Conservation (phyloP, 768 basidiomycete genomes). For the Russula brevipes region DNA sequence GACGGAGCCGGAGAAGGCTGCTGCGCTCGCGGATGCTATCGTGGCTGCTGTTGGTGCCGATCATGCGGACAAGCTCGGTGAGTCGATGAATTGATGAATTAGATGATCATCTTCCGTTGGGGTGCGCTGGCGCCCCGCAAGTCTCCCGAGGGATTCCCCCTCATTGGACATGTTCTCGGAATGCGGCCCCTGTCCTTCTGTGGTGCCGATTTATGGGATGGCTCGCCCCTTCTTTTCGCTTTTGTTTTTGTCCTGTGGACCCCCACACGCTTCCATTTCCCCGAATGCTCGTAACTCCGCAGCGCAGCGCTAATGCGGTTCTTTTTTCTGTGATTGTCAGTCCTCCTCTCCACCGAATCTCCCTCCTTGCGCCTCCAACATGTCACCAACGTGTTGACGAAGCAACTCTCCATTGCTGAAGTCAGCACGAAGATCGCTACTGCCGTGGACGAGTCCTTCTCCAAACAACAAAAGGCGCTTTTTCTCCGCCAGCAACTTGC, state of each 20-base stretch:
- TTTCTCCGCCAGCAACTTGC: slow-evolving; percentile 80
- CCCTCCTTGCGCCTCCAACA: slow-evolving; percentile 58
- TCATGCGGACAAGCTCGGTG: slow-evolving; percentile 68
- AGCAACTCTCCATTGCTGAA: slow-evolving; percentile 73
- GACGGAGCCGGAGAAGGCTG: slow-evolving; percentile 52
- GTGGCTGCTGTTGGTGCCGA: slow-evolving; percentile 58
- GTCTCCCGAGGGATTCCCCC: neutral
- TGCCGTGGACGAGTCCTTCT: slow-evolving; percentile 77
- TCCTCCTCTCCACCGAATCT: slow-evolving; percentile 56
- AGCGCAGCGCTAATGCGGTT: neutral
- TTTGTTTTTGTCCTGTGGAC: too few species aligned
- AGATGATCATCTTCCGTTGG: neutral
- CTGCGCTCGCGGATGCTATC: slow-evolving; percentile 76
- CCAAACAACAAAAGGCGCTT: slow-evolving; percentile 83
- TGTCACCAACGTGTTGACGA: slow-evolving; percentile 66
- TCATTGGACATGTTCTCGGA: neutral
- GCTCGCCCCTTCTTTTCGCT: neutral
- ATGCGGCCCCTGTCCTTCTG: neutral
- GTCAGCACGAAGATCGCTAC: slow-evolving; percentile 76
- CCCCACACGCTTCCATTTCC: neutral
- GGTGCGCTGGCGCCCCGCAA: neutral
- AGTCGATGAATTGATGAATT: slow-evolving; percentile 26
- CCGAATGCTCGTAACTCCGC: neutral
- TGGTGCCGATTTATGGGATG: neutral
- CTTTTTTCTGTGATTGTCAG: slow-evolving; percentile 32